Conservation (phyloP, 2,329 filamentous ascomycete genomes). For the Volutella citrinella region DNA sequence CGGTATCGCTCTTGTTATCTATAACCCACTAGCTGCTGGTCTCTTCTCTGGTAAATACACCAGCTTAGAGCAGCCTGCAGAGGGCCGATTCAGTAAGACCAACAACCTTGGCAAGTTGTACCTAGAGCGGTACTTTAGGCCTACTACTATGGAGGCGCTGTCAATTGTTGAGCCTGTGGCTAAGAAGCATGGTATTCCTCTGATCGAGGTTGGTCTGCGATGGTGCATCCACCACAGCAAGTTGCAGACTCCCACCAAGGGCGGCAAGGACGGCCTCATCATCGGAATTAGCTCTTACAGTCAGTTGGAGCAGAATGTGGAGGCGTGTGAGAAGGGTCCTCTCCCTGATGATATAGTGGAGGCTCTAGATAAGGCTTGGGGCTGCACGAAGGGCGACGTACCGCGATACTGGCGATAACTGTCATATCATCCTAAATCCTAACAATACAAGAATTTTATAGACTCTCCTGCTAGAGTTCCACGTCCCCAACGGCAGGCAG, state of each 20-base stretch:
- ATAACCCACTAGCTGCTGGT: slow-evolving; percentile 71
- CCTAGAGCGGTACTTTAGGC: slow-evolving; percentile 55
- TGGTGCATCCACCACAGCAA: slow-evolving; percentile 67
- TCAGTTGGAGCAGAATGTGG: slow-evolving; percentile 50
- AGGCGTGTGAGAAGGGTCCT: slow-evolving; percentile 55
- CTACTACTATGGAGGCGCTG: slow-evolving; percentile 55
- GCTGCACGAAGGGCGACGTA: slow-evolving; percentile 1
- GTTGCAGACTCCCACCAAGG: slow-evolving; percentile 42
- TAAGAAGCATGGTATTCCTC: slow-evolving; percentile 59
- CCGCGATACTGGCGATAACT: slow-evolving; percentile 36
- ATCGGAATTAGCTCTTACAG: slow-evolving; percentile 47
- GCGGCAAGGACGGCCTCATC: slow-evolving; percentile 46
- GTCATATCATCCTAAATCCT: too few species aligned
- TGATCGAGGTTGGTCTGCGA: slow-evolving; percentile 66
- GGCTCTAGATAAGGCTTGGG: slow-evolving; percentile 25
- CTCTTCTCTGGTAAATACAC: slow-evolving; percentile 61
- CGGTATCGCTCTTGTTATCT: slow-evolving; percentile 66
- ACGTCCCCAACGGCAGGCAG: too few species aligned
- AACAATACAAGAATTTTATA: too few species aligned
- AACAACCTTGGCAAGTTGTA: slow-evolving; percentile 7
- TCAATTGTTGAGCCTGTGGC: slow-evolving; percentile 60
- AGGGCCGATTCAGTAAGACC: slow-evolving; percentile 25
- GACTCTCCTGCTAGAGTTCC: too few species aligned
- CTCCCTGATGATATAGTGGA: slow-evolving; percentile 69
- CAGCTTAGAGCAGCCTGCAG: slow-evolving; percentile 21